These are phyloP conservation scores for Balansia obtecta DNA, from an alignment of 2,329 filamentous ascomycete species.

Conservation along the genomic window DNA sequence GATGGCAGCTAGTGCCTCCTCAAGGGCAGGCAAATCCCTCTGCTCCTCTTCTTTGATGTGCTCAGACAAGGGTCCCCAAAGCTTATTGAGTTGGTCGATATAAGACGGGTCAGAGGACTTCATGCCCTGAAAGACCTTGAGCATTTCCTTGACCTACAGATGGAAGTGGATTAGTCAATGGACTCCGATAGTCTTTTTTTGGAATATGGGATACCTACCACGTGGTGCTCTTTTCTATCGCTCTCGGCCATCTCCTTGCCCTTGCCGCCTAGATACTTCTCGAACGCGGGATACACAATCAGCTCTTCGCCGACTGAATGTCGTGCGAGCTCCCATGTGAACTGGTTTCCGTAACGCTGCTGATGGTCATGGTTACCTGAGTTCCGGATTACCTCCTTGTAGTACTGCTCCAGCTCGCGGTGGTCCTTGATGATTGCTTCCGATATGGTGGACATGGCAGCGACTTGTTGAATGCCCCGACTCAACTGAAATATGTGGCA, in stretches of 20 bases:
- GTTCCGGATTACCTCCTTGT: conserved; percentile 26
- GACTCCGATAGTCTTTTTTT: too few relatives aligned
- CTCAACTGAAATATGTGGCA: too few relatives aligned
- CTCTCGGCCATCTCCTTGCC: conserved; percentile 32
- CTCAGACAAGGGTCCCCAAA: conserved; percentile 29
- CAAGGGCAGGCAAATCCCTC: conserved; percentile 34
- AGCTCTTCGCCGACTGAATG: conserved; percentile 35
- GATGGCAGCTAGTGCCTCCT: conserved; percentile 24
- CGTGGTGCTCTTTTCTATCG: conserved; percentile 34
- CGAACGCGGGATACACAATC: conserved; percentile 42
- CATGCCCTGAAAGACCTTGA: conserved; percentile 37
- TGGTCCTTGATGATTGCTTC: conserved; percentile 18
- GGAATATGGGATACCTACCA: conserved; percentile 15
- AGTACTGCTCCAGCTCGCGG: conserved; percentile 22
- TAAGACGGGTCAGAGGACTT: conserved; percentile 27
- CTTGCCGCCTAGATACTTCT: conserved; percentile 28
- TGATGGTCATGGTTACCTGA: conserved; percentile 23
- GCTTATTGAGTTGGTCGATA: conserved; percentile 25
- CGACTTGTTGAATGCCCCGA: not conserved
- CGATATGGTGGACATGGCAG: conserved; percentile 16
- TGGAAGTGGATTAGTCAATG: not conserved
- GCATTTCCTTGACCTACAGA: conserved; percentile 35
- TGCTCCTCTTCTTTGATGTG: conserved; percentile 40
- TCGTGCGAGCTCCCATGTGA: conserved; percentile 35
- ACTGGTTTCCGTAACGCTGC: conserved; percentile 32